Evolutionary conservation across 768 basidiomycete species (phyloP).

Genomic region (Royoungia palumana): DNA sequence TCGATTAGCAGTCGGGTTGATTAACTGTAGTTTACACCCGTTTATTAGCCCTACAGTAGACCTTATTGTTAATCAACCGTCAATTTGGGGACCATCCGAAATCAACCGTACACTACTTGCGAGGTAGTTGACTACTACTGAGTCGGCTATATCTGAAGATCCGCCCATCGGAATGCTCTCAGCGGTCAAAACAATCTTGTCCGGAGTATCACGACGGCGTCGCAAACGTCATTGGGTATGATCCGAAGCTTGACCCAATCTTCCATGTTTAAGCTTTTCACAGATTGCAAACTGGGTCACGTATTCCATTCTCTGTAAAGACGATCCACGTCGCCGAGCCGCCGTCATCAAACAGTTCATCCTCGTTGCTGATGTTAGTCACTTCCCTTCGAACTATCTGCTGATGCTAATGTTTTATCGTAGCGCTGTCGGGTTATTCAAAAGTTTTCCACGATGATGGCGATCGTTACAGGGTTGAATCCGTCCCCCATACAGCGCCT

Average conservation of each 20-base stretch:
- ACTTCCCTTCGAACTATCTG: not conserved
- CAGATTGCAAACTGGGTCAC: slow-evolving; percentile 62
- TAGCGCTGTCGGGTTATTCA: slow-evolving; percentile 61
- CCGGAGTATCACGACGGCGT: slow-evolving; percentile 49
- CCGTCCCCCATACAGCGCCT: slow-evolving; percentile 62
- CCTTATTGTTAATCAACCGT: no score
- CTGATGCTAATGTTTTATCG: slow-evolving; percentile 3
- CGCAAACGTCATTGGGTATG: slow-evolving; percentile 51
- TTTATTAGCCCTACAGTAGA: no score
- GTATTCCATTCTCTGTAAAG: slow-evolving; percentile 50
- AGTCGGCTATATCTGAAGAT: slow-evolving; percentile 57
- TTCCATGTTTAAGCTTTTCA: not conserved
- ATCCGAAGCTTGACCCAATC: not conserved
- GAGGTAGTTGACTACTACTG: slow-evolving; percentile 64
- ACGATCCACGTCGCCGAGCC: slow-evolving; percentile 59
- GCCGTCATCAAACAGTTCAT: slow-evolving; percentile 66
- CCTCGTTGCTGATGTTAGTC: slow-evolving; percentile 57
- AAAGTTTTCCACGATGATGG: slow-evolving; percentile 68
- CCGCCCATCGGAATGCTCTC: slow-evolving; percentile 56
- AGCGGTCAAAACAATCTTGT: slow-evolving; percentile 48
- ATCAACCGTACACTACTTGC: no score
- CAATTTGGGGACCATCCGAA: no score
- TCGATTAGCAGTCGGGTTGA: no score
- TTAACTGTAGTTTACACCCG: no score
- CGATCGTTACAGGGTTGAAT: slow-evolving; percentile 65